A percentile compares a stretch with the other conserved stretches of the same genome.
phyloP scores from a whole-genome alignment of 2,329 filamentous ascomycete species.

The Phialophora macrospora region DNA sequence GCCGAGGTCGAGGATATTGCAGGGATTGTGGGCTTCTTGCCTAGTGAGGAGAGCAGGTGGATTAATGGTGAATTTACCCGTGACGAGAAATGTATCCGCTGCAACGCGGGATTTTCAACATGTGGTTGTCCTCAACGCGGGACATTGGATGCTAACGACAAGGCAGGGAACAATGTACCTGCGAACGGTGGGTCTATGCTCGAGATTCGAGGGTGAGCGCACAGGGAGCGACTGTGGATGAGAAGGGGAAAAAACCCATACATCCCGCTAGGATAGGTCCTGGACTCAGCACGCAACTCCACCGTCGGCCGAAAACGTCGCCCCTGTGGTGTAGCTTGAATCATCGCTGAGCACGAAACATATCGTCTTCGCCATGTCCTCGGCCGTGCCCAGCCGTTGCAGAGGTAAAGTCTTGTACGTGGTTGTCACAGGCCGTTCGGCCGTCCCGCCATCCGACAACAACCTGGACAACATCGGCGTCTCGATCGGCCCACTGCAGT shows the following conservation, averaged over 20 bases:
- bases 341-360: slow-evolving; percentile 55
- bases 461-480: slow-evolving; percentile 31
- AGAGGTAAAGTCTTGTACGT: slow-evolving; percentile 32
- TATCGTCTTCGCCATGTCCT: slow-evolving; percentile 52
- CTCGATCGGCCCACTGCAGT: slow-evolving; percentile 28
- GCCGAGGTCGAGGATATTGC: slow-evolving; percentile 22
- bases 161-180: slow-evolving; percentile 14
- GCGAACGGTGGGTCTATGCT: slow-evolving; percentile 22
- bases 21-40: slow-evolving; percentile 17
- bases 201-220: slow-evolving; percentile 15
- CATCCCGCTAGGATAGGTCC: neutral
- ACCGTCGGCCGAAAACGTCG: slow-evolving; percentile 54
- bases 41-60: slow-evolving; percentile 22
- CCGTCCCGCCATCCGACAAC: slow-evolving; percentile 8
- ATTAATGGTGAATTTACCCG: slow-evolving; percentile 16
- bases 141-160: neutral
- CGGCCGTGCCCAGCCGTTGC: slow-evolving; percentile 59
- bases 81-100: no score
- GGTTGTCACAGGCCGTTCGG: slow-evolving; percentile 23
- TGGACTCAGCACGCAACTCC: slow-evolving; percentile 39
- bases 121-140: neutral
- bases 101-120: neutral
- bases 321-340: slow-evolving; percentile 50
- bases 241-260: neutral
- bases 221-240: neutral